Evolutionary conservation across 768 basidiomycete species (phyloP), one percentile per base, ranked within the genome.

Genomic region (Trametes sanguinea): DNA sequence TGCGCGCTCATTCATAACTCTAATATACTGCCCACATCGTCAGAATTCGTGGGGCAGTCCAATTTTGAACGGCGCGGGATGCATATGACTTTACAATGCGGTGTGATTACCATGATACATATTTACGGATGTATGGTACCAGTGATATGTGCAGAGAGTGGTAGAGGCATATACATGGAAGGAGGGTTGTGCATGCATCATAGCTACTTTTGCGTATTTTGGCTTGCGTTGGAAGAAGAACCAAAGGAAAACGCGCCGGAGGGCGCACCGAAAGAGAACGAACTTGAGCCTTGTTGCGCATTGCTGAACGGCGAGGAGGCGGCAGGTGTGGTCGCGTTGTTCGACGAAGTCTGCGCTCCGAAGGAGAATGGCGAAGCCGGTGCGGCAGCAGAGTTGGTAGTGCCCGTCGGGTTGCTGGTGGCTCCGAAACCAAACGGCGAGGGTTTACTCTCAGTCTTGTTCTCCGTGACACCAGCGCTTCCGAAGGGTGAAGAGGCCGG

Each of bases 151-250:
- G 35, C 16, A 53, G 17, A 29, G 51, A 54, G 10, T 46, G 44
- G 48, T 8, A 57, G 10, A 48, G 47, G 39, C 33, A 54, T 54
- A 14, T 35, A 48, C 51, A 50, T 48, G 53, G 13, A 57, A 40
- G 22, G 1, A n/a, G 29, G 22, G 52, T n/a, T 0, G 42, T 47
- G 60, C 40, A 55, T 51, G 54, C 50, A 45, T 40, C 48, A 58
- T 57, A 17, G 54, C 56, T 67, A 65, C 57, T 67, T 67, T 63
- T 63, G 62, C 30, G 58, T 51, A 29, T 63, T 63, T 57, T 65
- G 64, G 40, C 54, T 54, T 47, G 58, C 47, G 35, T 54, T 57
- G 7, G 60, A 52, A 14, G 48, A 50, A 6, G 48, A 50, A 16
- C 64, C 64, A 33, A 65, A 65, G 16, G 54, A 43, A 33, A 61